Base-by-base conservation (phyloP, 345 rosid genomes). In the Garcia nutans region DNA sequence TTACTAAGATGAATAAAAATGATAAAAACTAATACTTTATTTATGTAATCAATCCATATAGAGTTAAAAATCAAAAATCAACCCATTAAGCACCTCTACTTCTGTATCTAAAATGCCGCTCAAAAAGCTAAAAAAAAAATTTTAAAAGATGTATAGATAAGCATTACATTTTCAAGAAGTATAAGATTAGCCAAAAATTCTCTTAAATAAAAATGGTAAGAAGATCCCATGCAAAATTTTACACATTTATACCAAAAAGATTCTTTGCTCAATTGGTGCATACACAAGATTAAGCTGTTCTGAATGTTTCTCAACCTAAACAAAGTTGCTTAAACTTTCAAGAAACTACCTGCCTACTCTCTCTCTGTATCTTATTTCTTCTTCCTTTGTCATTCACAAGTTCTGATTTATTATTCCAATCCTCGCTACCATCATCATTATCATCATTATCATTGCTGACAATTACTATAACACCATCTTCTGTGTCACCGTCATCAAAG, bases 401-500 rank as follows among this genome's bases (percentile, higher is more conserved):
- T 62, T 79, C 54, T 17, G 79, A 81, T 69, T 61, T 63, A 3
- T 20, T 24, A 15, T 60, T 65, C 58, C 24, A 44, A 31, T 77
- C 78, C 7, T 77, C 80, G 28, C 55, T 63, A 3, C 69, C 78
- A 20, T 79, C 86, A 9, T 76, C 80, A 28, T 75, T 76, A 23
- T 81, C 86, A 9, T 76, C 78, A 23, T 75, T 68, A 16, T 69
- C 66, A 22, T 69, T 37, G 2, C 54, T 24, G 15, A 22, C 23
- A 6, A 72, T 28, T 2, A 33, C 28, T 13, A 57, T 52, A 24
- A 62, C 23, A 8, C 71, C 80, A 17, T 81, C 85, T 71, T 76
- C 79, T 22, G 71, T 61, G 4, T 76, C 84, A 7, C 74, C 82
- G 5, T 83, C 89, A 54, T 83, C 89, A 57, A 78, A 1, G 6